Evolutionary conservation across 2,329 filamentous ascomycete species (phyloP).

Genomic region (Xylariomycetidae sp.): DNA sequence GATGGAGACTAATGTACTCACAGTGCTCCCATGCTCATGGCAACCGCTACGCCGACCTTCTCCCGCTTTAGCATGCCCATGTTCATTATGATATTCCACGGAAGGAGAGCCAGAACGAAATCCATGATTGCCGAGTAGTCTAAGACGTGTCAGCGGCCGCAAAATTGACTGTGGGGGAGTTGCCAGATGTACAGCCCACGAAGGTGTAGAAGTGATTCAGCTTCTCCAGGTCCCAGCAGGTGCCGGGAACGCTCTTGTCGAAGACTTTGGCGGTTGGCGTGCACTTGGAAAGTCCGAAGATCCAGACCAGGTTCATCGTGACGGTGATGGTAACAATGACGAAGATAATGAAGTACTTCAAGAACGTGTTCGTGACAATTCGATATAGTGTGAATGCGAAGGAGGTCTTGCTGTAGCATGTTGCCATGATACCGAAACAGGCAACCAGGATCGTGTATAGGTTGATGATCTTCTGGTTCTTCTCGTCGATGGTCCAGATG

Average conservation of each 20-base stretch:
- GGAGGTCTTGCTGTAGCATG: constrained; percentile 15
- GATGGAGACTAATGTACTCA: constrained; percentile 10
- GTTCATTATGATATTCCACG: constrained; percentile 29
- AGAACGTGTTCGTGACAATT: constrained; percentile 16
- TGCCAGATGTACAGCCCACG: constrained; percentile 22
- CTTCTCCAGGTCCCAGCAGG: constrained; percentile 23
- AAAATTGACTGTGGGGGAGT: accelerated
- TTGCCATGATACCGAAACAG: constrained; percentile 15
- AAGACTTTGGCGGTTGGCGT: constrained; percentile 22
- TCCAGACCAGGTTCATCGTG: constrained; percentile 24
- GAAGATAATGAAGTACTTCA: constrained; percentile 24
- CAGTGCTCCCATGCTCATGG: constrained; percentile 31
- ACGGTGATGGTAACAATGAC: constrained; percentile 15
- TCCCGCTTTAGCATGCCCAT: constrained; percentile 27
- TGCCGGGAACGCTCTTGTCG: constrained; percentile 19
- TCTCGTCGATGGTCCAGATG: constrained; percentile 11
- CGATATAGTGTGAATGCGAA: constrained; percentile 18
- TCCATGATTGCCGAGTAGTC: constrained; percentile 30
- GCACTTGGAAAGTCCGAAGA: constrained; percentile 29
- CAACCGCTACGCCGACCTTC: constrained; percentile 28
- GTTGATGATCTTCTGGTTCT: constrained; percentile 13
- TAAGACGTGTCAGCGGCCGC: constrained; percentile 7
- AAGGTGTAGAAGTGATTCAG: constrained; percentile 26
- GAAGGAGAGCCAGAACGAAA: constrained; percentile 27
- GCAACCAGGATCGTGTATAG: constrained; percentile 16